A percentile compares a stretch with the other conserved stretches of the same genome.
These are phyloP conservation scores for Mortierella sp. DNA, from an alignment of 371 early-diverging fungal species.

Conservation along the genomic window DNA sequence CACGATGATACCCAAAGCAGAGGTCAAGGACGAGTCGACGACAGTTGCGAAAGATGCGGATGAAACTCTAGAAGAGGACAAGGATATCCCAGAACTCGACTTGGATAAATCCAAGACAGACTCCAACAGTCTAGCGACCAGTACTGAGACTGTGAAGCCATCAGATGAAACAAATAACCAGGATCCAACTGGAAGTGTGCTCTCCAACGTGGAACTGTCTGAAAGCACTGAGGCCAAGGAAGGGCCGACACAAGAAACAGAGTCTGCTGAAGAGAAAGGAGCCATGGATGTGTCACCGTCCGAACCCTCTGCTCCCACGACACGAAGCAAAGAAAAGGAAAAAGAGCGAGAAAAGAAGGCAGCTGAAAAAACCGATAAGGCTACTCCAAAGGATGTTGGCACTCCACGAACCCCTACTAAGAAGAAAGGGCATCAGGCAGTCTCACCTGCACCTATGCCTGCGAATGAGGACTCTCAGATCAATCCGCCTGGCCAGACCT, in stretches of 20 bases:
- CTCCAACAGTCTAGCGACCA: too few relatives aligned
- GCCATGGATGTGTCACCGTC: background rate
- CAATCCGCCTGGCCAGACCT: constrained; percentile 61
- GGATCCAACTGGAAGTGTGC: too few relatives aligned
- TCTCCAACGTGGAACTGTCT: too few relatives aligned
- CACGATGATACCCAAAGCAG: constrained; percentile 20
- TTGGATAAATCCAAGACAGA: background rate
- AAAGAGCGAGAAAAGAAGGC: constrained; percentile 2
- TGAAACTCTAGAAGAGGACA: background rate
- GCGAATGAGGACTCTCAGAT: constrained; percentile 45
- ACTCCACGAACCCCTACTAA: constrained; percentile 12
- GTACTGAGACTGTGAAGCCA: too few relatives aligned
- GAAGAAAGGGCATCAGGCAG: constrained; percentile 34
- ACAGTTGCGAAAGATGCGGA: background rate
- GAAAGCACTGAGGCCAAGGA: too few relatives aligned
- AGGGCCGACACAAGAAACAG: background rate
- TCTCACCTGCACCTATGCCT: constrained; percentile 42
- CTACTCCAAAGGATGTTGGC: background rate
- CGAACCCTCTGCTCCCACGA: too few relatives aligned
- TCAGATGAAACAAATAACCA: too few relatives aligned
- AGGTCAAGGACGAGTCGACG: constrained; percentile 1
- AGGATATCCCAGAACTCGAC: constrained; percentile 14
- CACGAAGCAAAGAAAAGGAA: background rate
- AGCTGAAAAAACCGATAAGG: constrained; percentile 3
- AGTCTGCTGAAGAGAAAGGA: background rate